phyloP scores from a whole-genome alignment of 139 green algal genomes.

The Marvania coccoides region DNA sequence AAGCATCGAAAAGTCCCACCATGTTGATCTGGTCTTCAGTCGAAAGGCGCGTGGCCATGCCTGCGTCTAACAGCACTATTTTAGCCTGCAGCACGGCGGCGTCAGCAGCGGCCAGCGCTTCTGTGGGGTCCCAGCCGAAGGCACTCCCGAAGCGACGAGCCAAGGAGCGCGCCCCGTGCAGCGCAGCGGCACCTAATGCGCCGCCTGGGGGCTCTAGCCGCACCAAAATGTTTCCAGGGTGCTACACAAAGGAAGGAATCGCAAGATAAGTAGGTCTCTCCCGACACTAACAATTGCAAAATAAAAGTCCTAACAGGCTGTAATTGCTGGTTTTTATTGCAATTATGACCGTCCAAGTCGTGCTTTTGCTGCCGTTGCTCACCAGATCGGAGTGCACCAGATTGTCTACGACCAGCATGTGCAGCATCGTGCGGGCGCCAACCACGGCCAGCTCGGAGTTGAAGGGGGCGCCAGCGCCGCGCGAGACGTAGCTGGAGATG shows the following conservation, averaged over 20 bases:
- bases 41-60: constrained; percentile 78
- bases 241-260: no score
- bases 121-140: background rate
- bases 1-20: constrained; percentile 42
- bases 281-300: no score
- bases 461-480: constrained; percentile 32
- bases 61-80: constrained; percentile 85
- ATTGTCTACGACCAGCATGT: constrained; percentile 97
- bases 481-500: constrained; percentile 51
- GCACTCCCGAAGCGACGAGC: background rate
- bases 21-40: constrained; percentile 54
- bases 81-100: constrained; percentile 45
- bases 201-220: constrained; percentile 40
- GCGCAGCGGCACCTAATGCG: background rate
- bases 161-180: background rate
- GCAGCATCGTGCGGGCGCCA: constrained; percentile 75
- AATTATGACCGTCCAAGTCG: background rate
- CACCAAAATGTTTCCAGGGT: constrained; percentile 82
- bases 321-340: background rate
- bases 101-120: background rate
- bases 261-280: no score
- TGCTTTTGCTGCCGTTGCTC: no score
- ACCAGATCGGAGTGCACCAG: constrained; percentile 95
- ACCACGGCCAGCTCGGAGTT: constrained; percentile 62
- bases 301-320: no score